phyloP scores from a whole-genome alignment of 2,329 filamentous ascomycete species.

The Thermothelomyces thermophilus region DNA sequence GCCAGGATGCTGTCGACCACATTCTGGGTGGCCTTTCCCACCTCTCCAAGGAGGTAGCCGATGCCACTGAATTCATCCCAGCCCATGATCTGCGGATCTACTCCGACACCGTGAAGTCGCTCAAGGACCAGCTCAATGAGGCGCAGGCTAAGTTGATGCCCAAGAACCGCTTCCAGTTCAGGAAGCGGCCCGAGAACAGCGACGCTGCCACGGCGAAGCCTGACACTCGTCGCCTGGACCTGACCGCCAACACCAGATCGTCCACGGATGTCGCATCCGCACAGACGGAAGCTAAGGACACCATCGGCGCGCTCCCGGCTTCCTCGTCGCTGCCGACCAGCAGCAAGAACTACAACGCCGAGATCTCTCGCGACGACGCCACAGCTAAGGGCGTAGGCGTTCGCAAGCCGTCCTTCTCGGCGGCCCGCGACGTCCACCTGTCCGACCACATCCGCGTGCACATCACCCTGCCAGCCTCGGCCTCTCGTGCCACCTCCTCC shows the following conservation, averaged over 20 bases:
- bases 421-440: slow-evolving; percentile 56
- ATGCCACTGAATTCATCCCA: slow-evolving; percentile 74
- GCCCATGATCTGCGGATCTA: slow-evolving; percentile 88
- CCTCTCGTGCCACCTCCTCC: slow-evolving; percentile 63
- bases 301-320: slow-evolving; percentile 33
- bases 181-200: slow-evolving; percentile 27
- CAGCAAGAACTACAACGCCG: slow-evolving; percentile 51
- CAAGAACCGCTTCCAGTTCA: slow-evolving; percentile 80
- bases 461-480: slow-evolving; percentile 68
- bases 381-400: slow-evolving; percentile 31
- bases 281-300: slow-evolving; percentile 29
- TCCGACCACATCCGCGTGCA: slow-evolving; percentile 61
- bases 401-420: slow-evolving; percentile 58
- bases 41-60: slow-evolving; percentile 76
- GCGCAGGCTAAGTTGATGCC: slow-evolving; percentile 62
- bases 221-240: slow-evolving; percentile 36
- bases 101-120: slow-evolving; percentile 68
- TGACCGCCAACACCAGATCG: neutral
- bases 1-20: slow-evolving; percentile 72
- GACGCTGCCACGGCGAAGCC: slow-evolving; percentile 32
- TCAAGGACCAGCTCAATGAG: slow-evolving; percentile 71
- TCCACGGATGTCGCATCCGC: neutral
- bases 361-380: slow-evolving; percentile 38
- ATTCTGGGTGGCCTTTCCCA: slow-evolving; percentile 72
- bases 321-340: slow-evolving; percentile 10